Evolutionary conservation across 768 basidiomycete genomes (phyloP), one percentile per base, ranked within the genome.

Genomic region (Boletus insuetus): DNA sequence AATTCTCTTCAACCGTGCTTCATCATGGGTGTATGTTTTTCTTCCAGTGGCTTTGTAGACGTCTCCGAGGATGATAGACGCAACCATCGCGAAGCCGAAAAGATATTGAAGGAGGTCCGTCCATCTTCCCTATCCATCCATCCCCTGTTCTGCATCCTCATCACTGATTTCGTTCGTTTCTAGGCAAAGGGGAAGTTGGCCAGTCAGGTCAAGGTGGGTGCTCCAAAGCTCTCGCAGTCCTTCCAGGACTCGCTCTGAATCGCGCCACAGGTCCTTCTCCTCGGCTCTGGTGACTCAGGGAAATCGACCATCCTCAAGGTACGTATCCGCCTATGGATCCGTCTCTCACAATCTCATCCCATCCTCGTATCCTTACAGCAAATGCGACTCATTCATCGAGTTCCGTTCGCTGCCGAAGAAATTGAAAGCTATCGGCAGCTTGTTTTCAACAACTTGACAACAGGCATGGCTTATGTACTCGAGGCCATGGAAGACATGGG

Each of bases 361-460:
- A 61, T 43, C 14, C 24, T 9, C 6, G 17, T 26, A 37, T 45
- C 42, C 3, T 22, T 22, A 20, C 56, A 94, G 89, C 94, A 98
- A 87, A 98, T 98, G 95, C 86, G 94, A 38, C 77, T 97, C 38
- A 97, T 99, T 47, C 95, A 98, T 73, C 82, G 84, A 55, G 77
- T 92, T 1, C 87, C 91, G 0, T 99, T 97, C 74, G 82, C 86
- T 0, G 49, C 81, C 0, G 81, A 84, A 63, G 97, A 98, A 70
- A 80, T 90, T 38, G 95, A 98, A 72, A 83, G 79, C 16, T 97
- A 89, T 64, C 86, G 95, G 2, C 95, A 96, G 64, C 84, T 97
- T 43, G 86, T 94, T 11, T 99, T 96, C 70, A 87, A 88, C 65
- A 98, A 99, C 73, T 73, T 99, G 31, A 89, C 90, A 2, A 82